Evolutionary conservation across 2,329 filamentous ascomycete species (phyloP), one percentile per base, ranked within the genome.

Genomic region (Calonectria pteridis): DNA sequence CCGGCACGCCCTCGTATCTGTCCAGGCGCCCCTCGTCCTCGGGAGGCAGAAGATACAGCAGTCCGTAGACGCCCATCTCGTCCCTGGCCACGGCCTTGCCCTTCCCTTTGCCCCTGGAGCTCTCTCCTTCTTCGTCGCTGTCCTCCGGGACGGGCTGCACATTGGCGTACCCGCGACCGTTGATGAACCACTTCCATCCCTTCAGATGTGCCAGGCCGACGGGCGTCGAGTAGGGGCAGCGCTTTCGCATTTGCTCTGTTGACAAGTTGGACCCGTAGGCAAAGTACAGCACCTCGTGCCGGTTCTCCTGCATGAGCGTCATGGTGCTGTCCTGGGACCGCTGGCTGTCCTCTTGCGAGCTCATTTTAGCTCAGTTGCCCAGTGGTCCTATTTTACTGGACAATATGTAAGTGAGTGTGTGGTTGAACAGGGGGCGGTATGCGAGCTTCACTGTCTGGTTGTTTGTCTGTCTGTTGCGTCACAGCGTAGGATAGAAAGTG

Each of bases 241-340:
- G 91, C 58, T 81, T 77, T 5, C 78, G 78, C 93, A 95, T 94
- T 83, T 94, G 93, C 33, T 87, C 83, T 0, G 88, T 88, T 82
- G 91, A 93, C 72, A 94, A 88, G 82, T 94, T 94, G 81, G 89
- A 92, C 75, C 93, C 93, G 83, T 93, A 94, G 78, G 90, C 93
- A 81, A 94, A 94, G 86, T 94, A 94, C 76, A 91, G 82, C 65
- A 85, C 78, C 74, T 85, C 84, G 63, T 80, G 80, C 16, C 81
- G 77, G 68, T 82, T 79, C 46, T 84, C 82, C 37, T 82, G 82
- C 70, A 85, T 81, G 23, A 84, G 50, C 29, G 84, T 85, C 77
- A 83, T 80, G 73, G 76, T 75, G 76, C 82, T 84, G 76, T 82
- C 83, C 75, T 85, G 84, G 28, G 83, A 84, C 69, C 74, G 77